phyloP scores from a whole-genome alignment of 2,329 filamentous ascomycete species.

The Rutstroemia sp. region DNA sequence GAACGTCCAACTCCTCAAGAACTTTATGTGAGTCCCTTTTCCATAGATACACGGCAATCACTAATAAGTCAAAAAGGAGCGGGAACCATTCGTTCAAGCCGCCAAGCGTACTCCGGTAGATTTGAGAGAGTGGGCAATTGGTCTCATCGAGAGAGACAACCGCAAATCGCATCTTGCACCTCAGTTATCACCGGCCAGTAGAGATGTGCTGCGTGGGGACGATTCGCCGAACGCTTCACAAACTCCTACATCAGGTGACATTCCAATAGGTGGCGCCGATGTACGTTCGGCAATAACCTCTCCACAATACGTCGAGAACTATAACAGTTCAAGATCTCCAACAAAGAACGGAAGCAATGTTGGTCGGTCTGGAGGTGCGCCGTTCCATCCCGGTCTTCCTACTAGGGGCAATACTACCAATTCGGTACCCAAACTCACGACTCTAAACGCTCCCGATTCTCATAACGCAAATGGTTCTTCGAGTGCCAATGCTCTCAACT shows the following conservation, averaged over 20 bases:
- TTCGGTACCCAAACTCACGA: constrained; percentile 43
- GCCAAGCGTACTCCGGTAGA: constrained; percentile 95
- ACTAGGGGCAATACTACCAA: constrained; percentile 44
- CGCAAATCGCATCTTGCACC: constrained; percentile 89
- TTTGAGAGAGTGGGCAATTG: constrained; percentile 85
- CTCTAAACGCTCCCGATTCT: constrained; percentile 32
- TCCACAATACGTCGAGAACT: constrained; percentile 26
- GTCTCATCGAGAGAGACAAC: constrained; percentile 91
- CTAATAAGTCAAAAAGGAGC: constrained; percentile 51
- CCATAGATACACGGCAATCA: neutral
- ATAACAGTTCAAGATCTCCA: constrained; percentile 31
- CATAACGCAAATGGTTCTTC: constrained; percentile 29
- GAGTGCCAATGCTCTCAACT: constrained; percentile 43
- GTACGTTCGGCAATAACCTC: constrained; percentile 38
- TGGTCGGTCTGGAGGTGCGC: constrained; percentile 35
- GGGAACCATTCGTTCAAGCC: constrained; percentile 89
- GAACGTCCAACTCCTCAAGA: constrained; percentile 83
- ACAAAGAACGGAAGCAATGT: constrained; percentile 38
- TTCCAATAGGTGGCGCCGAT: constrained; percentile 56
- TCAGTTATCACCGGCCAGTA: constrained; percentile 68
- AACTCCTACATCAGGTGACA: constrained; percentile 66
- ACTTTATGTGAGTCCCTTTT: constrained; percentile 64
- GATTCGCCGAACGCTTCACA: constrained; percentile 34
- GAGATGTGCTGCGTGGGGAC: constrained; percentile 57
- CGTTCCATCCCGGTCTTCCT: constrained; percentile 39